A percentile compares a stretch with the other conserved stretches of the same genome.
Conservation (phyloP, 352 stramenopile genomes). For the Vaucheria bursata region DNA sequence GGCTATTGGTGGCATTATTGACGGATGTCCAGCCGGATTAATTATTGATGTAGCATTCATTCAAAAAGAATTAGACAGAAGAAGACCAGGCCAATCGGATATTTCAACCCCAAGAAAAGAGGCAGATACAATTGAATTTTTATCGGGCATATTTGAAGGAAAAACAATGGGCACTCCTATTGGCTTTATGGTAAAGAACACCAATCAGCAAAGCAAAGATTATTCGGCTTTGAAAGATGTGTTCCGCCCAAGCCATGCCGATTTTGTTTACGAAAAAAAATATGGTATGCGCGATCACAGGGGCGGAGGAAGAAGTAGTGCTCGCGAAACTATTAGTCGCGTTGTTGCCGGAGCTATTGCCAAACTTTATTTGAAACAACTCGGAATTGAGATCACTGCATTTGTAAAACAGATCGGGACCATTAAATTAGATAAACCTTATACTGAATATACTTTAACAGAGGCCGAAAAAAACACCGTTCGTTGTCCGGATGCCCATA, state of each 20-base stretch:
- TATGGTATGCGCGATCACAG: background rate
- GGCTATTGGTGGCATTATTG: background rate
- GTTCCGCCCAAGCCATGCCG: background rate
- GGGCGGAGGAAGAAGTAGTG: background rate
- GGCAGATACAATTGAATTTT: background rate
- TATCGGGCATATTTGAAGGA: background rate
- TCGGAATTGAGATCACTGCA: background rate
- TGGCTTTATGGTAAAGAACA: background rate
- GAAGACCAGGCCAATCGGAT: background rate
- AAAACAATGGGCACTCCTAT: constrained; percentile 1
- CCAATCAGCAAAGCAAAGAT: background rate
- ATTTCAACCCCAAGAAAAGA: background rate
- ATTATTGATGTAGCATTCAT: background rate
- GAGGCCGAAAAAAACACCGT: background rate
- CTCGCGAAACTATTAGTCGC: background rate
- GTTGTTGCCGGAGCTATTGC: background rate
- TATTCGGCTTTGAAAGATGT: background rate
- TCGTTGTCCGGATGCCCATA: background rate
- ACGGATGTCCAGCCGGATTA: background rate
- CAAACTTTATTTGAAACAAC: background rate
- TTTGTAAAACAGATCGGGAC: background rate
- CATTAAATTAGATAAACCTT: background rate
- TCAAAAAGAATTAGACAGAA: background rate
- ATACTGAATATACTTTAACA: background rate
- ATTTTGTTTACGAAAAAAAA: background rate